phyloP scores from a whole-genome alignment of 768 basidiomycete genomes.

The Paxillus involutus region DNA sequence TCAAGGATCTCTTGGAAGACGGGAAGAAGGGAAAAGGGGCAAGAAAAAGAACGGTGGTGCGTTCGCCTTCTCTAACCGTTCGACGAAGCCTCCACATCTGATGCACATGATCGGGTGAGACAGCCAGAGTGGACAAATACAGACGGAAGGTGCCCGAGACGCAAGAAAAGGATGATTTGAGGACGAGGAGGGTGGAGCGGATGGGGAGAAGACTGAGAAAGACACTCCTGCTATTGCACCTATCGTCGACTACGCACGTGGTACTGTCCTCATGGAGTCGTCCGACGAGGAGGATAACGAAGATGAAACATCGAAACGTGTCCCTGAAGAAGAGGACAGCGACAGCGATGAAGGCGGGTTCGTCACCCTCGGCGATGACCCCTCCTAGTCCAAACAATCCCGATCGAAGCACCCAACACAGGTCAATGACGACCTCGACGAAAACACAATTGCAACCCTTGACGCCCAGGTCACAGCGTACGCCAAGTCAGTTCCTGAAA shows the following conservation, averaged over 20 bases:
- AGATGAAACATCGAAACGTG: background rate
- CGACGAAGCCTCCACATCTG: background rate
- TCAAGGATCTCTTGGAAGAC: conserved; percentile 72
- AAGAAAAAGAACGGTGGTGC: conserved; percentile 26
- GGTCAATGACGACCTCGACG: conserved; percentile 60
- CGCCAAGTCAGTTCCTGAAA: conserved; percentile 46
- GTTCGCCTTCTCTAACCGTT: background rate
- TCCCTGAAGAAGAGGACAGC: conserved; percentile 34
- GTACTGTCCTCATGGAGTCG: conserved; percentile 83
- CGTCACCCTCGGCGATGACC: conserved; percentile 50
- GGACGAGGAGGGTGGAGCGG: conserved; percentile 25
- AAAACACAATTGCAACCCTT: conserved; percentile 66
- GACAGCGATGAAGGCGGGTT: conserved; percentile 49
- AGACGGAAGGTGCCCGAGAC: conserved; percentile 69
- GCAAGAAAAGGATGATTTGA: conserved; percentile 75
- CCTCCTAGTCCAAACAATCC: conserved; percentile 5
- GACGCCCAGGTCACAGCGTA: conserved; percentile 75
- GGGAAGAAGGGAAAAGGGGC: conserved; percentile 40
- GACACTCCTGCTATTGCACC: conserved; percentile 21
- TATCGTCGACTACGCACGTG: conserved; percentile 83
- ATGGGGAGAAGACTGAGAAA: conserved; percentile 31
- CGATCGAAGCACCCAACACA: background rate
- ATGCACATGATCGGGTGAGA: background rate
- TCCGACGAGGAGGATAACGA: conserved; percentile 71
- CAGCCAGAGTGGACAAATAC: conserved; percentile 84